Base-by-base conservation (phyloP, 306 rosid species). In the Vigna radiata region DNA sequence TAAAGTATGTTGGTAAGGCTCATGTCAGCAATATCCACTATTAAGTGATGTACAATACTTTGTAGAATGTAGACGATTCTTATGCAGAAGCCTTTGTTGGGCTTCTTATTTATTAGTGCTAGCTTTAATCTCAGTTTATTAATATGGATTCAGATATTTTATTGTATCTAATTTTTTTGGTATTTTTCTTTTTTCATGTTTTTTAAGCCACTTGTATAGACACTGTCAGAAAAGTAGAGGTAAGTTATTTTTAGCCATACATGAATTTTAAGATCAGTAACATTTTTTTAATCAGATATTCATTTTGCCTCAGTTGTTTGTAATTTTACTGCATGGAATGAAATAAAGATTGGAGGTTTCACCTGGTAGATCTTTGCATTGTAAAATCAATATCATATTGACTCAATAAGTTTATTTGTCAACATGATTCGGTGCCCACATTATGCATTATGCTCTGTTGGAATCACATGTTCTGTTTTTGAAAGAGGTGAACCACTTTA, bases 71-170 rank as follows among this genome's bases (percentile, higher is more conserved):
- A 50, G 43, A 61, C 53, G 4, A 23, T 52, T 77, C 37, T 60
- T 33, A 21, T 65, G 67, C 18, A 63, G 61, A 60, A 14, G 73
- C 55, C 77, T 52, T 70, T 76, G 47, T 83, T 75, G 27, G 52
- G 17, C 25, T 18, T 49, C 52, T 43, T 67, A 33, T 68, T 27
- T 72, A 6, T 70, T 55, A 29, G 72, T n/a, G 39, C 47, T 85
- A 67, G 66, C 16, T 41, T 36, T 36, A 7, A 6, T 36, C 3
- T 41, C 0, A 9, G 46, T 8, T 10, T 44, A 44, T 44, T 12
- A 3, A 11, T 12, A 15, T 44, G 49, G 16, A 12, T 11, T 44
- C 5, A 58, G 53, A 46, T 44, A 11, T 54, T 59, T 11, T 66
- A 43, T 53, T 58, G 77, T 77, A 59, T 27, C 31, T 46, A 21